Percentiles rank a stretch among this genome's conserved stretches.
These are phyloP conservation scores for Lachnellula occidentalis DNA, from an alignment of 2,329 filamentous ascomycete genomes.

Conservation along the genomic window DNA sequence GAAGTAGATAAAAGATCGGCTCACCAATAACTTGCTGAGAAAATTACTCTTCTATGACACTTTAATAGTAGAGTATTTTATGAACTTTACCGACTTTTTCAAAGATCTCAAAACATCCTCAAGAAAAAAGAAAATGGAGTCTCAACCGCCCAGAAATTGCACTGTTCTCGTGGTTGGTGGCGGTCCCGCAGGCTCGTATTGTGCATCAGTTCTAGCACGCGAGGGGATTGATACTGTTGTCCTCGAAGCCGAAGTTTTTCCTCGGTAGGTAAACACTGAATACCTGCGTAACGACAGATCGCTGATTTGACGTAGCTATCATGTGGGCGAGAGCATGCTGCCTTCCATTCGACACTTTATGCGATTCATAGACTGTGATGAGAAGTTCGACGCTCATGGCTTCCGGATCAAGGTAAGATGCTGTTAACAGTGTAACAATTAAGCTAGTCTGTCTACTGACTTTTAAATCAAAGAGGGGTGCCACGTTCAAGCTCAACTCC, in stretches of 20 bases:
- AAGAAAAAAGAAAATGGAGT: neutral
- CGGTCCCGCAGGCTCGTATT: conserved; percentile 42
- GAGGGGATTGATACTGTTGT: conserved; percentile 41
- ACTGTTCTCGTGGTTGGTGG: conserved; percentile 37
- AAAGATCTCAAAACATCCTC: neutral
- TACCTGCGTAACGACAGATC: neutral
- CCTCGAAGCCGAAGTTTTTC: conserved; percentile 40
- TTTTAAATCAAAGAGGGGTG: conserved; percentile 3
- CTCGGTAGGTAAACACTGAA: conserved; percentile 26
- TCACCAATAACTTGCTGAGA: no score
- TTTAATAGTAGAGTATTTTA: no score
- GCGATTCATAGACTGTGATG: conserved; percentile 39
- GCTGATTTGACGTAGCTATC: conserved; percentile 19
- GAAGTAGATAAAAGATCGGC: no score
- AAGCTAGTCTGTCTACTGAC: neutral
- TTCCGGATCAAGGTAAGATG: conserved; percentile 35
- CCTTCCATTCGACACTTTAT: conserved; percentile 38
- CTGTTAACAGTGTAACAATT: neutral
- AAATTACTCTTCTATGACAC: no score
- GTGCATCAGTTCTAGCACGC: conserved; percentile 38
- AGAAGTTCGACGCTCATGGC: conserved; percentile 35
- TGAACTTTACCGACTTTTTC: no score
- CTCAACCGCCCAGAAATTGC: neutral
- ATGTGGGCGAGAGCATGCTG: conserved; percentile 35
- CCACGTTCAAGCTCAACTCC: conserved; percentile 6